These are phyloP conservation scores for Crucihimalaya himalaica DNA, from an alignment of 345 rosid genomes.

Conservation along the genomic window DNA sequence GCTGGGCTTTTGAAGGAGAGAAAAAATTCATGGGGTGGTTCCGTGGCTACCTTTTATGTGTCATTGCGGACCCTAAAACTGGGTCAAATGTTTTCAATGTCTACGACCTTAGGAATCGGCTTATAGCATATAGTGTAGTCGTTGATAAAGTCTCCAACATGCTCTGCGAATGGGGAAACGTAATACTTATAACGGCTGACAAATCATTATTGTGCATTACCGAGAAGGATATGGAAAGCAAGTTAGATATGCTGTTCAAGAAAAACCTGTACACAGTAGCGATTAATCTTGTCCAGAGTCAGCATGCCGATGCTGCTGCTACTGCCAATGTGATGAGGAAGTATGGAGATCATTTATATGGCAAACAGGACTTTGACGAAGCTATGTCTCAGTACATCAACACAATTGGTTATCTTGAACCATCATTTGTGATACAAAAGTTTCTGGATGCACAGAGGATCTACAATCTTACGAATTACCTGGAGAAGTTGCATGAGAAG, in stretches of 20 bases:
- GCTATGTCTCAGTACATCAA: conserved; percentile 93
- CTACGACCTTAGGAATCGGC: conserved; percentile 87
- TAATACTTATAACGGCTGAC: conserved; percentile 72
- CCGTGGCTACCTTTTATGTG: conserved; percentile 91
- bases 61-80: conserved; percentile 84
- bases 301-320: conserved; percentile 98
- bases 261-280: conserved; percentile 91
- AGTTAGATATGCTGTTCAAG: conserved; percentile 97
- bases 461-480: conserved; percentile 91
- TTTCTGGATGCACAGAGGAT: conserved; percentile 98
- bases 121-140: conserved; percentile 83
- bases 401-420: conserved; percentile 97
- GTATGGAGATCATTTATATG: conserved; percentile 93
- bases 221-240: conserved; percentile 99
- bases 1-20: conserved; percentile 99
- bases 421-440: conserved; percentile 97
- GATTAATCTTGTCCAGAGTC: conserved; percentile 96
- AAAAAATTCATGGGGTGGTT: conserved; percentile 93
- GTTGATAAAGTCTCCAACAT: conserved; percentile 87
- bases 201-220: conserved; percentile 77
- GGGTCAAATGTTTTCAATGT: conserved; percentile 72
- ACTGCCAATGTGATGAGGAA: conserved; percentile 97
- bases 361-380: conserved; percentile 94
- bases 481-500: conserved; percentile 95
- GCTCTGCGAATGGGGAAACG: conserved; percentile 97